A percentile compares a stretch with the other conserved stretches of the same genome.
These are phyloP conservation scores for Phytophthora idaei DNA, from an alignment of 352 stramenopile genomes.

Conservation along the genomic window DNA sequence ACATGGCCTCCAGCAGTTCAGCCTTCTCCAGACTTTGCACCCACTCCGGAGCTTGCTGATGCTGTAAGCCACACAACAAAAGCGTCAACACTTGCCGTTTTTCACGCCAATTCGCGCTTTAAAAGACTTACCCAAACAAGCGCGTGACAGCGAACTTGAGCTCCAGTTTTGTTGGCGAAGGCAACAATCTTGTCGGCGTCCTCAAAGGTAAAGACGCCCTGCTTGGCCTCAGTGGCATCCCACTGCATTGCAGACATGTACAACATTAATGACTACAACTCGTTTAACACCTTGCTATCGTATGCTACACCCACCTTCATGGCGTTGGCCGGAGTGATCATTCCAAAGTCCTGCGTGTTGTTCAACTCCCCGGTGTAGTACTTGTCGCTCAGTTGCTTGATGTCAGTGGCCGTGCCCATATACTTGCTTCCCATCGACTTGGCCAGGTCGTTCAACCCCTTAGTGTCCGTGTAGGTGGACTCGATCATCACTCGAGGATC, in stretches of 20 bases:
- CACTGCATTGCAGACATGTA: slow-evolving; percentile 17
- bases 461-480: slow-evolving; percentile 32
- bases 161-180: slow-evolving; percentile 34
- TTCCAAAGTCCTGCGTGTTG: slow-evolving; percentile 32
- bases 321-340: slow-evolving; percentile 41
- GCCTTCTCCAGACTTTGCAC: slow-evolving; percentile 38
- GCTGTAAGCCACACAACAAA: slow-evolving; percentile 27
- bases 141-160: slow-evolving; percentile 34
- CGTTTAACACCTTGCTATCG: slow-evolving; percentile 1
- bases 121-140: slow-evolving; percentile 36
- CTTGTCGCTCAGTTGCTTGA: slow-evolving; percentile 32
- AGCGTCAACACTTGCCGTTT: background rate
- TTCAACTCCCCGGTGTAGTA: slow-evolving; percentile 32
- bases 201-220: slow-evolving; percentile 34
- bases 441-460: slow-evolving; percentile 38
- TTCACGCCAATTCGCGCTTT: background rate
- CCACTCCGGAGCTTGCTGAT: slow-evolving; percentile 41
- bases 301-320: slow-evolving; percentile 31
- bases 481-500: slow-evolving; percentile 39
- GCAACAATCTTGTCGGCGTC: slow-evolving; percentile 37
- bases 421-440: slow-evolving; percentile 34
- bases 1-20: slow-evolving; percentile 36
- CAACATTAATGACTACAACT: background rate
- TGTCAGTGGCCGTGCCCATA: slow-evolving; percentile 40
- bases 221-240: slow-evolving; percentile 30